Evolutionary conservation across 2,329 filamentous ascomycete genomes (phyloP).

Genomic region (Geosmithia flava): DNA sequence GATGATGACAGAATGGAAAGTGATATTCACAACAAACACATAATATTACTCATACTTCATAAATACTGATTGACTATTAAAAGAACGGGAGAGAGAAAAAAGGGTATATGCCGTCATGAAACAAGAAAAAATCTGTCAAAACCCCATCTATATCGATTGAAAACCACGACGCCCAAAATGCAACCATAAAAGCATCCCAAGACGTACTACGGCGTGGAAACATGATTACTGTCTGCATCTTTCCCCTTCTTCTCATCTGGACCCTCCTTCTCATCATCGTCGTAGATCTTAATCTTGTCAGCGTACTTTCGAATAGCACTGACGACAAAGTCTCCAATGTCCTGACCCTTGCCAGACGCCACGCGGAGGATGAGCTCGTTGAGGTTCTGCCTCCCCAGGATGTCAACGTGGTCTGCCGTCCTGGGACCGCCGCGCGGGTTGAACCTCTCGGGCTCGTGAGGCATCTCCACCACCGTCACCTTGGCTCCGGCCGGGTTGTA

Average conservation of each 20-base stretch:
- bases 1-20: no score
- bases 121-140: not conserved
- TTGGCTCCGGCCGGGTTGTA: slow-evolving; percentile 81
- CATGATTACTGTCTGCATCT: not conserved
- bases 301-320: slow-evolving; percentile 78
- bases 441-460: slow-evolving; percentile 87
- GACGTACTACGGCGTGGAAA: not conserved
- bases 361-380: slow-evolving; percentile 86
- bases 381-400: slow-evolving; percentile 73
- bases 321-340: slow-evolving; percentile 64
- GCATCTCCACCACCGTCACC: slow-evolving; percentile 88
- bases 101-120: no score
- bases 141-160: not conserved
- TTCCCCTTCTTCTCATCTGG: slow-evolving; percentile 2
- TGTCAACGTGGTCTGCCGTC: slow-evolving; percentile 89
- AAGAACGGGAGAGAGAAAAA: no score
- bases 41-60: no score
- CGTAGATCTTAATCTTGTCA: slow-evolving; percentile 69
- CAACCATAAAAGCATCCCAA: not conserved
- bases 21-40: no score
- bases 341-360: slow-evolving; percentile 71
- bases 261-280: slow-evolving; percentile 35
- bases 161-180: not conserved
- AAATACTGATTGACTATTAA: no score
- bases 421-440: slow-evolving; percentile 63